Conservation (phyloP, 2,329 filamentous ascomycete genomes). For the Pseudogymnoascus sp. region DNA sequence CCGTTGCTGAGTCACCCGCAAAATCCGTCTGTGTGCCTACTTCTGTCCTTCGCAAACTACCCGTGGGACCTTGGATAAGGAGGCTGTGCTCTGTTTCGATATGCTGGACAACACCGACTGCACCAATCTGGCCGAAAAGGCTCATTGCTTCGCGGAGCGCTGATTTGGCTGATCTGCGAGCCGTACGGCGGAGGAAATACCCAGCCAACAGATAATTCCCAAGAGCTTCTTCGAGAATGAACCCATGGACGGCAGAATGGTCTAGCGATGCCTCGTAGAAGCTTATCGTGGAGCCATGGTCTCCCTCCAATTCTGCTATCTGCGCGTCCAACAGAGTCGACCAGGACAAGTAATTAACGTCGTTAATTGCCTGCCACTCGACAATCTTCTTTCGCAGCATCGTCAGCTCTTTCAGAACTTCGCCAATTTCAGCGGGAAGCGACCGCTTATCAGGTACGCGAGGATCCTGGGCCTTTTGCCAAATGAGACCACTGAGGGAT, state of each 20-base stretch:
- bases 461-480: conserved; percentile 25
- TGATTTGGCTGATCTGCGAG: conserved; percentile 61
- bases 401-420: conserved; percentile 47
- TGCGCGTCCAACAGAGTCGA: conserved; percentile 62
- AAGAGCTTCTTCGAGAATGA: conserved; percentile 64
- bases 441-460: conserved; percentile 12
- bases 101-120: conserved; percentile 59
- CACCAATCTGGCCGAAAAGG: conserved; percentile 62
- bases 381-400: conserved; percentile 54
- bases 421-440: conserved; percentile 36
- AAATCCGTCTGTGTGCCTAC: conserved; percentile 65
- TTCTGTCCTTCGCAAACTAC: conserved; percentile 53
- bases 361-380: conserved; percentile 55
- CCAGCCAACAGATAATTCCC: conserved; percentile 69
- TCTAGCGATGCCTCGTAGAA: conserved; percentile 66
- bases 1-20: conserved; percentile 46
- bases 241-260: conserved; percentile 60
- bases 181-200: conserved; percentile 58
- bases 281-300: conserved; percentile 52
- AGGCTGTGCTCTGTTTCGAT: conserved; percentile 63
- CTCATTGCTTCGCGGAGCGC: conserved; percentile 60
- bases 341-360: conserved; percentile 67
- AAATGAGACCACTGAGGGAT: conserved; percentile 45
- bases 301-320: conserved; percentile 52
- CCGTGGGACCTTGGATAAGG: conserved; percentile 55